Conservation (phyloP, 1,139 yeast genomes). For the Sugiyamaella paludigena region DNA sequence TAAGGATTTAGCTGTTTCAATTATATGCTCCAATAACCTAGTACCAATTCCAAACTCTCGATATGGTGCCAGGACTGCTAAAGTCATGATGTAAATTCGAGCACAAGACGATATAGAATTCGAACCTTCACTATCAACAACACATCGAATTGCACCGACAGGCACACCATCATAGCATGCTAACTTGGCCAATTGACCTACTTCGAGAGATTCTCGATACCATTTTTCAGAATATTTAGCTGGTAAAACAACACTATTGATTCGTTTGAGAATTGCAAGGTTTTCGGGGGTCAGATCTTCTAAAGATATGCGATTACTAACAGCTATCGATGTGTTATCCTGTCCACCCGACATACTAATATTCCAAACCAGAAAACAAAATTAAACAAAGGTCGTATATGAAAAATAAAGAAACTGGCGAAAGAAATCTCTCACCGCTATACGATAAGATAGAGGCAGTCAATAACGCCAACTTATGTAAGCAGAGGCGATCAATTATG, state of each 20-base stretch:
- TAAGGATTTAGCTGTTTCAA: conserved; percentile 50
- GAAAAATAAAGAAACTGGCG: background rate
- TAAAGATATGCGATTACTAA: conserved; percentile 22
- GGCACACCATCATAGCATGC: conserved; percentile 66
- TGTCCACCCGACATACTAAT: background rate
- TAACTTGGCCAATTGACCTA: conserved; percentile 35
- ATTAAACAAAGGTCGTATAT: background rate
- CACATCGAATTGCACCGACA: conserved; percentile 60
- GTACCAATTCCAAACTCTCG: conserved; percentile 61
- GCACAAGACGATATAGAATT: background rate
- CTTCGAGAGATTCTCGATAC: conserved; percentile 47
- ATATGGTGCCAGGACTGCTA: conserved; percentile 65
- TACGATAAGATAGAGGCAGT: too few relatives aligned
- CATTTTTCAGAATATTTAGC: conserved; percentile 48
- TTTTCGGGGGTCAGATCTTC: conserved; percentile 53
- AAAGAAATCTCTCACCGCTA: too few relatives aligned
- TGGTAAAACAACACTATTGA: conserved; percentile 48
- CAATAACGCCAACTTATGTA: too few relatives aligned
- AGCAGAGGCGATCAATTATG: too few relatives aligned
- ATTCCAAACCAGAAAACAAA: background rate
- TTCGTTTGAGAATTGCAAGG: conserved; percentile 48
- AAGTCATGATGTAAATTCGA: conserved; percentile 56
- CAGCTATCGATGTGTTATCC: background rate
- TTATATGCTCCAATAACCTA: conserved; percentile 52
- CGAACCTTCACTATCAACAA: conserved; percentile 41